Percentiles rank a stretch among this genome's conserved stretches.
Evolutionary conservation across 768 basidiomycete genomes (phyloP).

Genomic region (Termitomyces sp.): DNA sequence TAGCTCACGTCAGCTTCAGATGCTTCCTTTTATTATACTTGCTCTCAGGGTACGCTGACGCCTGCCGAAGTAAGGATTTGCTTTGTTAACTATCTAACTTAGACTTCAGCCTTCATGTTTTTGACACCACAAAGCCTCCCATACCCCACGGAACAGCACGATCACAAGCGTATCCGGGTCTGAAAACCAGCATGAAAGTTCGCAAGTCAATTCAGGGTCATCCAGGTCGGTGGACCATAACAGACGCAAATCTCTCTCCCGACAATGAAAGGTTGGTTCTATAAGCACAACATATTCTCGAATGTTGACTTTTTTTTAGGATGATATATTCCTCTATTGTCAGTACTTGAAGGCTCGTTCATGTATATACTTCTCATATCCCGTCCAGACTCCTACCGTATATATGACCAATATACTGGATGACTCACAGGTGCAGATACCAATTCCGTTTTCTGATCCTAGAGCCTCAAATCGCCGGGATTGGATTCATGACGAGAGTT

Average conservation of each 20-base stretch:
- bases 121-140: conserved; percentile 60
- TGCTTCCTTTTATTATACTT: conserved; percentile 91
- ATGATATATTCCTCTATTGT: conserved; percentile 94
- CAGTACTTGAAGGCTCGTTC: conserved; percentile 15
- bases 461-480: conserved; percentile 31
- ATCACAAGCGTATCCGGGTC: conserved; percentile 16
- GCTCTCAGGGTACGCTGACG: conserved; percentile 60
- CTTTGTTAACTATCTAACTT: conserved; percentile 1
- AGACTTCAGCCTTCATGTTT: conserved; percentile 90
- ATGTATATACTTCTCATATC: conserved; percentile 1
- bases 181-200: conserved; percentile 40
- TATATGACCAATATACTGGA: conserved; percentile 74
- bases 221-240: conserved; percentile 87
- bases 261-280: conserved; percentile 71
- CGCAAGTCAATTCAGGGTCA: conserved; percentile 68
- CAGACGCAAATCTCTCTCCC: conserved; percentile 86
- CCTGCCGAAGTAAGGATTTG: background rate
- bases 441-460: conserved; percentile 54
- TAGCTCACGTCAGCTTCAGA: conserved; percentile 34
- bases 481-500: conserved; percentile 40
- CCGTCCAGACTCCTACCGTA: conserved; percentile 56
- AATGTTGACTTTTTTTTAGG: conserved; percentile 28
- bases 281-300: background rate
- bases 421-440: conserved; percentile 50
- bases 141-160: conserved; percentile 12